Evolutionary conservation across 2,329 filamentous ascomycete species (phyloP).

Genomic region (Macroventuria anomochaeta): DNA sequence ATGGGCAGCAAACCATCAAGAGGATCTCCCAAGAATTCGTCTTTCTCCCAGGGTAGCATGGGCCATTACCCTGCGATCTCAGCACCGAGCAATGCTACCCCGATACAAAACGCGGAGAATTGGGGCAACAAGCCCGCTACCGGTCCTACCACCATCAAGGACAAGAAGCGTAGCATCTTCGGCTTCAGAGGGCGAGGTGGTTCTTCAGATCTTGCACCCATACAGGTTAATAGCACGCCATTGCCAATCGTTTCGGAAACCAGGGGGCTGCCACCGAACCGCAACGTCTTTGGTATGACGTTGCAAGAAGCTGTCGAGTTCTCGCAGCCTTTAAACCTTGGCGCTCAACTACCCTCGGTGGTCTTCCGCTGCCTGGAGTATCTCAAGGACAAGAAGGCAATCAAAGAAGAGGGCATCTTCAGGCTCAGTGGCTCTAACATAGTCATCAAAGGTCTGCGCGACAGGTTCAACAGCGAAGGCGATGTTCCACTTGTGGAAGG

Average conservation of each 20-base stretch:
- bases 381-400: slow-evolving; percentile 79
- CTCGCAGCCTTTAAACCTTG: slow-evolving; percentile 74
- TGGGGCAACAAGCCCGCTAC: slow-evolving; percentile 79
- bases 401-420: slow-evolving; percentile 93
- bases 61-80: slow-evolving; percentile 67
- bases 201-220: slow-evolving; percentile 68
- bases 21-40: slow-evolving; percentile 45
- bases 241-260: slow-evolving; percentile 30
- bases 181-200: slow-evolving; percentile 68
- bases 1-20: slow-evolving; percentile 26
- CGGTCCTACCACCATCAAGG: slow-evolving; percentile 69
- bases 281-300: slow-evolving; percentile 78
- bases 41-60: slow-evolving; percentile 39
- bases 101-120: slow-evolving; percentile 80
- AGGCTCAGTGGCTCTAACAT: slow-evolving; percentile 95
- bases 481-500: slow-evolving; percentile 89
- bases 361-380: slow-evolving; percentile 97
- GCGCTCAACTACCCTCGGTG: slow-evolving; percentile 83
- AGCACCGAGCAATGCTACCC: slow-evolving; percentile 79
- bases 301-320: slow-evolving; percentile 85
- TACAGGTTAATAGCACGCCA: slow-evolving; percentile 26
- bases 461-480: slow-evolving; percentile 91
- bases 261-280: slow-evolving; percentile 54
- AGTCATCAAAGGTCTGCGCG: slow-evolving; percentile 86
- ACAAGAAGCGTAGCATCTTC: slow-evolving; percentile 77